Evolutionary conservation across 1,284 basidiomycete species (phyloP), one percentile per base, ranked within the genome.

Genomic region (Trichosporon faecale): DNA sequence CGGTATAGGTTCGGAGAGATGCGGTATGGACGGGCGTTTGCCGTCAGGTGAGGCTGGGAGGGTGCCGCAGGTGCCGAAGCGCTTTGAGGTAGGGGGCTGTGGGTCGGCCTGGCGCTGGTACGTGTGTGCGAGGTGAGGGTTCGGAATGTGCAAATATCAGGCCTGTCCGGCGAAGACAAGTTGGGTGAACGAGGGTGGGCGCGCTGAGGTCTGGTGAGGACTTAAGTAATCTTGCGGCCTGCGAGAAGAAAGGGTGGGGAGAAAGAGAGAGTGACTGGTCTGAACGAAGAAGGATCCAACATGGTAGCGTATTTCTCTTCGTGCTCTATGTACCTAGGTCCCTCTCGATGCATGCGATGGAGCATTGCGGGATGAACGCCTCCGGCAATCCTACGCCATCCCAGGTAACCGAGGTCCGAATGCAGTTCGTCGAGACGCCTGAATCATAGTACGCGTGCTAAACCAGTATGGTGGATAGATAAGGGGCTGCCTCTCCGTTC

Each of bases 1-100:
- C 57, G 57, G 27, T 31, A 31, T 33, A 31, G 27, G 57, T 31
- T 61, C 57, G 57, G 57, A 61, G 29, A 33, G 57, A 61, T 61
- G 57, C 57, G 57, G 57, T 61, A 33, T n/a, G 29, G 27, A 33
- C 21, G 49, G 49, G 49, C 49, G 49, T 11, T 52, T 23, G 44
- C 5, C 9, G 49, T 52, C 49, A 52, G 49, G 49, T 49, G 46
- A 49, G 18, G 40, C 11, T 44, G 18, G 40, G 40, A 27, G 23
- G 3, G 55, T 29, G 27, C 27, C 12, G 16, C 55, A 60, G 27
- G 27, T 61, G 57, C 27, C 27, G 57, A 61, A 31, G 57, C 57
- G 29, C 57, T 61, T 29, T 31, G 57, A 61, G 27, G 6, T 33
- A 14, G 29, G 16, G 16, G 23, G 57, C 8, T 16, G 16, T 33